Percentiles rank a stretch among this genome's conserved stretches.
Evolutionary conservation across 2,329 filamentous ascomycete genomes (phyloP).

Genomic region (Blumeria hordei): DNA sequence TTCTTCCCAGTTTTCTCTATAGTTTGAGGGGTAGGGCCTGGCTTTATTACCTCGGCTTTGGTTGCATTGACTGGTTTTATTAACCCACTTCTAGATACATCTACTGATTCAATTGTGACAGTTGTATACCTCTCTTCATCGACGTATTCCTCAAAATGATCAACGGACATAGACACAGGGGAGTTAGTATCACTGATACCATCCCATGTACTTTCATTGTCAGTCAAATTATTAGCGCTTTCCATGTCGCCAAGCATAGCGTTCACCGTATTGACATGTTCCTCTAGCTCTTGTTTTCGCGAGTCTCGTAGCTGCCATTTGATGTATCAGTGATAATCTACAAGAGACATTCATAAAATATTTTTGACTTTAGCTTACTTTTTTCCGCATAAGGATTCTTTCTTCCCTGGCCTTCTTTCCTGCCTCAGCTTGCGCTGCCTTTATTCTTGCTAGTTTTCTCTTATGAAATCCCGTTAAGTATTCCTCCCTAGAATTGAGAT

Average conservation of each 20-base stretch:
- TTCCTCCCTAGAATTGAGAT: conserved; percentile 53
- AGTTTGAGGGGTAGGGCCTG: conserved; percentile 10
- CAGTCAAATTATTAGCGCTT: conserved; percentile 22
- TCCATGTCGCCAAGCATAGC: conserved; percentile 20
- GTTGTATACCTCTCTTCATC: conserved; percentile 93
- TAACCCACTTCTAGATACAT: conserved; percentile 50
- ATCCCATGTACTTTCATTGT: conserved; percentile 30
- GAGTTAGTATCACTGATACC: background rate
- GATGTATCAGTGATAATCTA: conserved; percentile 2
- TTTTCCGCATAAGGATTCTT: conserved; percentile 45
- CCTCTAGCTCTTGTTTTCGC: conserved; percentile 55
- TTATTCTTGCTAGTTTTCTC: conserved; percentile 66
- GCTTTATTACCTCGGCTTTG: conserved; percentile 10
- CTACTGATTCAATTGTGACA: conserved; percentile 78
- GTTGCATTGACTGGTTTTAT: background rate
- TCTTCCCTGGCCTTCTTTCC: conserved; percentile 57
- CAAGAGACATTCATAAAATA: background rate
- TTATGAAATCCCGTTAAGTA: conserved; percentile 95
- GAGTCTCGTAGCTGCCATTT: conserved; percentile 50
- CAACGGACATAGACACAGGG: conserved; percentile 22
- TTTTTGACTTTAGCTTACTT: conserved; percentile 27
- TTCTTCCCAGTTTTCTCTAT: conserved; percentile 19
- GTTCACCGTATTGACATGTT: conserved; percentile 58
- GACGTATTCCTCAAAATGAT: conserved; percentile 81
- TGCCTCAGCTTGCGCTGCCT: conserved; percentile 63